Percentiles rank a stretch among this genome's conserved stretches.
phyloP scores from a whole-genome alignment of 2,329 filamentous ascomycete genomes.

The Akanthomyces dipterigenus region DNA sequence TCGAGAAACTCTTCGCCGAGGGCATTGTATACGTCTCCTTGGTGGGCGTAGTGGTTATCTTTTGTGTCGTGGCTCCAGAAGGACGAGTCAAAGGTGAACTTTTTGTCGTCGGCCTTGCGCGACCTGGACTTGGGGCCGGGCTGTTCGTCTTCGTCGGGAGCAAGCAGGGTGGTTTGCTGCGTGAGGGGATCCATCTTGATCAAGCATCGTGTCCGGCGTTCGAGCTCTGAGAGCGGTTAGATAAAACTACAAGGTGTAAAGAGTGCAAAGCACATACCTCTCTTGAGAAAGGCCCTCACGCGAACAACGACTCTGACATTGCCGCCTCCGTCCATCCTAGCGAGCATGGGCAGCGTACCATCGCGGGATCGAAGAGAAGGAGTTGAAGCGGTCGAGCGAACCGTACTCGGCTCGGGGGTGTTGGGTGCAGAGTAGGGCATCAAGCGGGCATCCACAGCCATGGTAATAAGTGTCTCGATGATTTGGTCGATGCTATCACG shows the following conservation, averaged over 20 bases:
- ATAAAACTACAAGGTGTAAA: background rate
- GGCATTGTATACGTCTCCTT: conserved; percentile 89
- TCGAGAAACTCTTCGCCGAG: conserved; percentile 95
- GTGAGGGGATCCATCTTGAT: conserved; percentile 85
- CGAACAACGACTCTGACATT: conserved; percentile 80
- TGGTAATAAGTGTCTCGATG: conserved; percentile 33
- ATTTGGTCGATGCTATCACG: conserved; percentile 33
- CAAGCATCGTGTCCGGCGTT: conserved; percentile 75
- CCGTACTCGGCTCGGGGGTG: conserved; percentile 24
- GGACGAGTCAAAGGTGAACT: conserved; percentile 93
- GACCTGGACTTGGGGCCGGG: conserved; percentile 54
- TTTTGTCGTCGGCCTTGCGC: conserved; percentile 79
- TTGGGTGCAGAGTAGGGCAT: conserved; percentile 36
- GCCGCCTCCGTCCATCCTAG: conserved; percentile 56
- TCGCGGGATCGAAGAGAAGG: conserved; percentile 70
- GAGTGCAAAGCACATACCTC: conserved; percentile 48
- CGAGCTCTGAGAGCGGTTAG: conserved; percentile 56
- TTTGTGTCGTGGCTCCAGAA: conserved; percentile 88
- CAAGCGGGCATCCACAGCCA: conserved; percentile 37
- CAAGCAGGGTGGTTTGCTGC: conserved; percentile 74
- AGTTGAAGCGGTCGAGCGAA: conserved; percentile 67
- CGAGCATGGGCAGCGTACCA: conserved; percentile 52
- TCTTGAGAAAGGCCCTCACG: conserved; percentile 69
- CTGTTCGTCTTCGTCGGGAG: conserved; percentile 52
- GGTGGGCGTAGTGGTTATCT: conserved; percentile 81